Base-by-base conservation (phyloP, 1,284 basidiomycete genomes). In the Boletus semigastroideus region DNA sequence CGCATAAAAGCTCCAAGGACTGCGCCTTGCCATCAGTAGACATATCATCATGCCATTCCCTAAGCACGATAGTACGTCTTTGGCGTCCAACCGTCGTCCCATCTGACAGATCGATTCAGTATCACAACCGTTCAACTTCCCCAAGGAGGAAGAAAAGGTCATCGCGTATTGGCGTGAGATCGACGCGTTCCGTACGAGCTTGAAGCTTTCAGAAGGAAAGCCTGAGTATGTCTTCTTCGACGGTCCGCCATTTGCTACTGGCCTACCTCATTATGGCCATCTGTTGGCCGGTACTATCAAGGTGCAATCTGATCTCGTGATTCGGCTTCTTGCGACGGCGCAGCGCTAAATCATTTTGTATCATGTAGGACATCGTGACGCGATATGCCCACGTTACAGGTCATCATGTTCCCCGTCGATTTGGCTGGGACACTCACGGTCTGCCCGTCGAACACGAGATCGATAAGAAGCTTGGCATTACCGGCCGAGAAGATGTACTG, bases 351-450 rank as follows among this genome's bases (percentile, higher is more conserved):
- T 43, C 6, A 13, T 17, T 16, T 19, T 57, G 3, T 30, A 9
- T 19, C 13, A 6, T 14, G 5, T 53, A 95, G 93, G 95, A 98
- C 70, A 94, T 98, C 65, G 93, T 98, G 53, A 98, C 95, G 43
- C 83, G 95, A 55, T 93, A 97, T 75, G 96, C 96, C 3, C 88
- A 93, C 69, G 88, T 93, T 37, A 96, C 90, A 47, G 97, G 97
- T 12, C 88, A 87, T 74, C 91, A 98, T 68, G 97, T 99, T 62
- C 86, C 90, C 57, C 89, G 97, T 55, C 85, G 97, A 49, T 99
- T 99, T 71, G 97, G 97, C 48, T 99, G 97, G 97, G 97, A 99
- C 74, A 98, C 96, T 27, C 97, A 99, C 74, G 97, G 96, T 52
- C 83, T 99, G 19, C 97, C 97, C 38, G 95, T 99, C 63, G 97